phyloP scores from a whole-genome alignment of 1,284 basidiomycete species.

The Mycosarcoma mackinlayi region DNA sequence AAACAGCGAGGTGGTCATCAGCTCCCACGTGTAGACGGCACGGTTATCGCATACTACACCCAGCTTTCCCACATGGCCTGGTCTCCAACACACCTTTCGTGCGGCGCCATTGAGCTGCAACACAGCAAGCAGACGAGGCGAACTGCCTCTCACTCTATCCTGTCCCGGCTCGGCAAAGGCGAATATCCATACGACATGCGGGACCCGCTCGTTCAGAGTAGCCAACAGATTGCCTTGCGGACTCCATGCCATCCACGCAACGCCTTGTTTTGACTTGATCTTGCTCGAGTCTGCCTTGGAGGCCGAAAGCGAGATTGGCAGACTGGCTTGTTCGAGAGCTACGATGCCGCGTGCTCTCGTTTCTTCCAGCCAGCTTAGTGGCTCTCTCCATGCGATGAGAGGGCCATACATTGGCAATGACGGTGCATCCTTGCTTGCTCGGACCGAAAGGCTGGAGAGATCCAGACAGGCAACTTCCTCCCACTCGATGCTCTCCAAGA shows the following conservation, averaged over 20 bases:
- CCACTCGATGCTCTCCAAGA: slow-evolving; percentile 45
- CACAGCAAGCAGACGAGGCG: slow-evolving; percentile 76
- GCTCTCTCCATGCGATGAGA: slow-evolving; percentile 60
- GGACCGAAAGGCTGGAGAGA: slow-evolving; percentile 25
- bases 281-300: slow-evolving; percentile 29
- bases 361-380: slow-evolving; percentile 60
- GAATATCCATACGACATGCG: slow-evolving; percentile 75
- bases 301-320: slow-evolving; percentile 42
- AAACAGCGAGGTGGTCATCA: slow-evolving; percentile 8
- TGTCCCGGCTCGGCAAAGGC: slow-evolving; percentile 73
- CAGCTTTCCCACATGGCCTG: slow-evolving; percentile 75
- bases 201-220: slow-evolving; percentile 71
- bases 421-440: slow-evolving; percentile 10
- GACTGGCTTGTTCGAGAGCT: slow-evolving; percentile 39
- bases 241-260: slow-evolving; percentile 51
- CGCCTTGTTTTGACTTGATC: slow-evolving; percentile 42
- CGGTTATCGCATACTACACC: slow-evolving; percentile 77
- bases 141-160: slow-evolving; percentile 68
- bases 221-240: slow-evolving; percentile 53
- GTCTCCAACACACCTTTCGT: slow-evolving; percentile 79
- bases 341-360: slow-evolving; percentile 65
- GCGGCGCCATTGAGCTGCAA: slow-evolving; percentile 76
- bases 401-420: slow-evolving; percentile 21
- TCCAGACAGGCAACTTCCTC: slow-evolving; percentile 27
- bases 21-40: slow-evolving; percentile 80